phyloP scores from a whole-genome alignment of 345 rosid genomes.

The Arabis alpina region DNA sequence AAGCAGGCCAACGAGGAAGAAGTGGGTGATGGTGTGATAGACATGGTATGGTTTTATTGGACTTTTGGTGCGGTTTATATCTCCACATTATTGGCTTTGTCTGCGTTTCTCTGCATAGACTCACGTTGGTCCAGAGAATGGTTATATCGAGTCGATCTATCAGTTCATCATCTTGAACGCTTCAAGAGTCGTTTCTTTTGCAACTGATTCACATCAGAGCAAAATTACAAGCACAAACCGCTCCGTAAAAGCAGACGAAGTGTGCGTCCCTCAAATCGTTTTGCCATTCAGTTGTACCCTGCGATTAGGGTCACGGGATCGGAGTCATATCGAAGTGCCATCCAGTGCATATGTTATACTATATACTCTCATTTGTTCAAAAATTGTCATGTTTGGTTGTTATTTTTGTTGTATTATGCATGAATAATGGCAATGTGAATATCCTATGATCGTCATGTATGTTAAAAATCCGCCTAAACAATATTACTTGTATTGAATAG shows the following conservation, averaged over 20 bases:
- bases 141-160: slow-evolving; percentile 27
- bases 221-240: too few species aligned
- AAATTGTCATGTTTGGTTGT: neutral
- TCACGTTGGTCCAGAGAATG: slow-evolving; percentile 25
- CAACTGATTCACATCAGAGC: slow-evolving; percentile 13
- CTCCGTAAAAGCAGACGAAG: too few species aligned
- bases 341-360: too few species aligned
- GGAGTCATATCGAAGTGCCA: too few species aligned
- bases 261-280: too few species aligned
- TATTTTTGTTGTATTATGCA: too few species aligned
- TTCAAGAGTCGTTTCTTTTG: neutral
- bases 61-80: slow-evolving; percentile 29
- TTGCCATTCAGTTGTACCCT: too few species aligned
- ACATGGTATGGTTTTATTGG: slow-evolving; percentile 38
- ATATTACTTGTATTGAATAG: too few species aligned
- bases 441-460: too few species aligned
- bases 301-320: too few species aligned
- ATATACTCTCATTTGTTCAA: neutral
- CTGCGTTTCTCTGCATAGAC: slow-evolving; percentile 22
- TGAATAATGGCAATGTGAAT: too few species aligned
- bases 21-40: slow-evolving; percentile 16
- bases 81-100: neutral
- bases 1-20: neutral
- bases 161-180: slow-evolving; percentile 19
- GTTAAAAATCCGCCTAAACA: too few species aligned